phyloP scores from a whole-genome alignment of 345 rosid genomes.

The Lumnitzera racemosa region DNA sequence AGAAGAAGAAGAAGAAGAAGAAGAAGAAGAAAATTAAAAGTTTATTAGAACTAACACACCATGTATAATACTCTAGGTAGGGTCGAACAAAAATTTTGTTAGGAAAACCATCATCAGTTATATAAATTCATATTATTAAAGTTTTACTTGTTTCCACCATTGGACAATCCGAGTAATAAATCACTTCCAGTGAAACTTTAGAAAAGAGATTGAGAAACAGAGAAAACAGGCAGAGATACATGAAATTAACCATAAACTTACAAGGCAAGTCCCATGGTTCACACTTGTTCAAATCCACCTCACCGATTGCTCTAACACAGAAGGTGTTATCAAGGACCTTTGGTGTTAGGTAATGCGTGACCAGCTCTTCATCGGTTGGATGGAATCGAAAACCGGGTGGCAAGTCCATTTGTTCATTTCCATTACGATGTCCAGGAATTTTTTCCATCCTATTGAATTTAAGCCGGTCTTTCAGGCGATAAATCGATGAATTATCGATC shows the following conservation, averaged over 20 bases:
- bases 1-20: background rate
- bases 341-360: constrained; percentile 11
- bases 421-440: background rate
- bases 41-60: no score
- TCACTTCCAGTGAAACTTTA: no score
- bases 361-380: constrained; percentile 14
- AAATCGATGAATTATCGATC: no score
- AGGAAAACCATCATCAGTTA: no score
- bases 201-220: no score
- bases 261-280: constrained; percentile 15
- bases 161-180: no score
- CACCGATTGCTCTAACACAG: constrained; percentile 6
- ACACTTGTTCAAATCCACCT: constrained; percentile 12
- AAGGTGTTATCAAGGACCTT: constrained; percentile 7
- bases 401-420: constrained; percentile 2
- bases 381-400: constrained; percentile 14
- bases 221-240: no score
- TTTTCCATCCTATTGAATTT: constrained; percentile 3
- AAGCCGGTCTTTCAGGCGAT: background rate
- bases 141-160: no score
- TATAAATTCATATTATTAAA: no score
- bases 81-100: no score
- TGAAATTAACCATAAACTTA: background rate
- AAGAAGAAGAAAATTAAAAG: no score
- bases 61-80: no score